Evolutionary conservation across 2,329 filamentous ascomycete species (phyloP).

Genomic region (Fusarium mundagurra): DNA sequence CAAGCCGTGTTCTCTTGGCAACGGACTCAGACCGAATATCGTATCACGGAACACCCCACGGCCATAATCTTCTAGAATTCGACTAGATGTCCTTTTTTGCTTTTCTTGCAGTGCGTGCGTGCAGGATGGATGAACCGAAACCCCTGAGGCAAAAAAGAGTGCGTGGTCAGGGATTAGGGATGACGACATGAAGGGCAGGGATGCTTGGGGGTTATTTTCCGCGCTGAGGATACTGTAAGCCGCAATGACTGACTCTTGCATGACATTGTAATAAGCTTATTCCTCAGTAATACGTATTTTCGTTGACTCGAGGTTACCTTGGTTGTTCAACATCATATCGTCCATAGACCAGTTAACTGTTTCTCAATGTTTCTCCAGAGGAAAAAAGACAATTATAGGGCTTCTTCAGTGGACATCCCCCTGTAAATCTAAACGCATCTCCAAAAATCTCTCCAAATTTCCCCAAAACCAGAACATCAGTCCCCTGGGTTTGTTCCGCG

Average conservation of each 20-base stretch:
- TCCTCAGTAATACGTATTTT: not conserved
- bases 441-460: constrained; percentile 18
- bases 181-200: constrained; percentile 28
- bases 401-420: not conserved
- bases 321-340: not conserved
- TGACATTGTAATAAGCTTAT: not conserved
- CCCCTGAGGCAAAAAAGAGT: constrained; percentile 10
- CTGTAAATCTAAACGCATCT: not conserved
- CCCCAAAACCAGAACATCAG: not conserved
- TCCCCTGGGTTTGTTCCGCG: not conserved
- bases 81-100: constrained; percentile 26
- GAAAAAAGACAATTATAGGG: not conserved
- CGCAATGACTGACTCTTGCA: constrained; percentile 16
- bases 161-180: constrained; percentile 14
- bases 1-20: constrained; percentile 7
- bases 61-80: constrained; percentile 37
- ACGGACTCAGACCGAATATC: constrained; percentile 20
- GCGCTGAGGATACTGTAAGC: not conserved
- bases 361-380: too few species aligned
- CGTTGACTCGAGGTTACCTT: not conserved
- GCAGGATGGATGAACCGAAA: not conserved
- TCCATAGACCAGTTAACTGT: not conserved
- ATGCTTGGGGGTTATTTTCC: constrained; percentile 7
- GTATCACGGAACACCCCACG: constrained; percentile 10
- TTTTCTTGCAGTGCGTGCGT: not conserved